A percentile compares a stretch with the other conserved stretches of the same genome.
phyloP scores from a whole-genome alignment of 441 rosid species.

The Gossypium aridum region DNA sequence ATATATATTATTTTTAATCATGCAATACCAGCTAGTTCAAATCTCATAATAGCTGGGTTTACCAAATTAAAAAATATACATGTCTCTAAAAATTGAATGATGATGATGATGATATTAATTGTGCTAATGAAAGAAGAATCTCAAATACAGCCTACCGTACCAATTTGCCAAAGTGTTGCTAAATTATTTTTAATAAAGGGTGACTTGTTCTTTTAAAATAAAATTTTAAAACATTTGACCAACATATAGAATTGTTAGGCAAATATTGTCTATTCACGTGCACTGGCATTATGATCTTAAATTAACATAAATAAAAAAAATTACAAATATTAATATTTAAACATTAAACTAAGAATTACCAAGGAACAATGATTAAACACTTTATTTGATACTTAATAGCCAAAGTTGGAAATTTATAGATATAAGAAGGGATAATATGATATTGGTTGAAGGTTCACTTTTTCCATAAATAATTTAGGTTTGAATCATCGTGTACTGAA shows the following conservation, averaged over 20 bases:
- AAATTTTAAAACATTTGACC: constrained; percentile 3
- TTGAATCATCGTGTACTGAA: too few species aligned
- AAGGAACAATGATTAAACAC: too few species aligned
- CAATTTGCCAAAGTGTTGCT: neutral
- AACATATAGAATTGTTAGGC: neutral
- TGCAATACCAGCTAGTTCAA: neutral
- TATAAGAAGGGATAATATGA: too few species aligned
- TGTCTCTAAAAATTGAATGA: neutral
- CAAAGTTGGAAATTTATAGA: too few species aligned
- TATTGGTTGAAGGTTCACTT: too few species aligned
- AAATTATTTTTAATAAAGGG: too few species aligned
- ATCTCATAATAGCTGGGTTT: neutral
- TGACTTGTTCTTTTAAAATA: neutral
- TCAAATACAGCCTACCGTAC: neutral
- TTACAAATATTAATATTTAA: too few species aligned
- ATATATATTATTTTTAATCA: neutral
- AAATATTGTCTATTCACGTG: neutral
- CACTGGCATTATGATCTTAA: neutral
- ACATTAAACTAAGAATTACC: too few species aligned
- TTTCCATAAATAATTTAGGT: too few species aligned
- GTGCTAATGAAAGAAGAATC: neutral
- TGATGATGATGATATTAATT: neutral
- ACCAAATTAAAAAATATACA: neutral
- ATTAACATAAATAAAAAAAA: neutral
- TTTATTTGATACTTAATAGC: too few species aligned